Evolutionary conservation across 257 asterid genomes (phyloP).

Genomic region (Penstemon eatonii): DNA sequence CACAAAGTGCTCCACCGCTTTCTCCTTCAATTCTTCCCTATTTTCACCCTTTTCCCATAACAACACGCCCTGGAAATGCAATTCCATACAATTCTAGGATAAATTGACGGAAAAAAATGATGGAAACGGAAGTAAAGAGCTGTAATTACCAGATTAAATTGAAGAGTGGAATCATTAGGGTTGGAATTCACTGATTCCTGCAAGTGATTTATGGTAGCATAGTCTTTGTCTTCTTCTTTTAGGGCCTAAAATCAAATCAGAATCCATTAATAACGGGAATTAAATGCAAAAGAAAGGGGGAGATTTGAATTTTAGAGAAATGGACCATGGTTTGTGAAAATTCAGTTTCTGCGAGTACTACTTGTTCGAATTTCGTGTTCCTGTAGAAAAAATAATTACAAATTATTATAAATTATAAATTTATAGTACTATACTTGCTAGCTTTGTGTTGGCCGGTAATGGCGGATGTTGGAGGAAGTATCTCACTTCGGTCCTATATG

Average conservation of each 20-base stretch:
- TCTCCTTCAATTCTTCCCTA: slow-evolving; percentile 38
- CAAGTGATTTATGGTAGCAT: slow-evolving; percentile 35
- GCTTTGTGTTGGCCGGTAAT: neutral
- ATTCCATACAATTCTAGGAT: neutral
- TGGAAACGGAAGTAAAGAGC: neutral
- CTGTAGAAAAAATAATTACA: neutral
- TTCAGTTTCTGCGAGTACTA: neutral
- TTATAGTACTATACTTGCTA: neutral
- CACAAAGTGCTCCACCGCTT: slow-evolving; percentile 82
- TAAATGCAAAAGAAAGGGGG: neutral
- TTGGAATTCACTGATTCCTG: slow-evolving; percentile 49
- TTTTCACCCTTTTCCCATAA: slow-evolving; percentile 73
- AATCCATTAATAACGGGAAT: neutral
- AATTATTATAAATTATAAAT: neutral
- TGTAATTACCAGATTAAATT: slow-evolving; percentile 56
- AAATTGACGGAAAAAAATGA: neutral
- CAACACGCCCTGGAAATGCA: slow-evolving; percentile 56
- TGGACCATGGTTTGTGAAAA: neutral
- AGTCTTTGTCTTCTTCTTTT: slow-evolving; percentile 38
- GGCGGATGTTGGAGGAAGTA: neutral
- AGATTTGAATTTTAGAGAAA: neutral
- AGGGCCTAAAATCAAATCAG: slow-evolving; percentile 35
- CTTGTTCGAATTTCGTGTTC: too few species aligned
- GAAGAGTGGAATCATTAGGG: slow-evolving; percentile 58
- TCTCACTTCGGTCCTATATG: neutral